Conservation (phyloP, 768 basidiomycete species). For the Mycena kentingensis region DNA sequence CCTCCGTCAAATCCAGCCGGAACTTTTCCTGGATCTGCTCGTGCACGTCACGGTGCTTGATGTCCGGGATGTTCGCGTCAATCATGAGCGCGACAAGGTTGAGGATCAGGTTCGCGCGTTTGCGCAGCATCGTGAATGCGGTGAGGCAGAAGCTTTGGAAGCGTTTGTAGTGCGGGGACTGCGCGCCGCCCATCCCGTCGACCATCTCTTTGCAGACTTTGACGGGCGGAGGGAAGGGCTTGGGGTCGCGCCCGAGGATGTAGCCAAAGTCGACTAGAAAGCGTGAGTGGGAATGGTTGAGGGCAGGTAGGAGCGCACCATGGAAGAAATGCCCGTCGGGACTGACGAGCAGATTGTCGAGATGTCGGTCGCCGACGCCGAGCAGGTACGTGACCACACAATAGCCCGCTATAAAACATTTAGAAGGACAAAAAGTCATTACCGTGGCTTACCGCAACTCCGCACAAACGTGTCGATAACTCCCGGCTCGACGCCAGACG, state of each 20-base stretch:
- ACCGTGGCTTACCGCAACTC: slow-evolving; percentile 82
- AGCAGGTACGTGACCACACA: slow-evolving; percentile 96
- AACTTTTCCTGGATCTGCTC: slow-evolving; percentile 97
- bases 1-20: slow-evolving; percentile 89
- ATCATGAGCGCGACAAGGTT: slow-evolving; percentile 97
- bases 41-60: slow-evolving; percentile 87
- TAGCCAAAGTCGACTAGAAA: slow-evolving; percentile 94
- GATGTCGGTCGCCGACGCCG: slow-evolving; percentile 95
- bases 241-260: slow-evolving; percentile 95
- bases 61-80: slow-evolving; percentile 96
- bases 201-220: slow-evolving; percentile 99
- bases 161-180: slow-evolving; percentile 91
- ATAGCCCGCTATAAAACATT: slow-evolving; percentile 76
- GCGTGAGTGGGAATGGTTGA: neutral
- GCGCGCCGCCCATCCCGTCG: slow-evolving; percentile 97
- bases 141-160: slow-evolving; percentile 98
- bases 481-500: slow-evolving; percentile 90
- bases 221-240: slow-evolving; percentile 95
- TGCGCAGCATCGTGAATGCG: slow-evolving; percentile 94
- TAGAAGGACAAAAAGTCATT: slow-evolving; percentile 12
- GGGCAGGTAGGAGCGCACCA: neutral
- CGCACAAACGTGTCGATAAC: slow-evolving; percentile 96
- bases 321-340: slow-evolving; percentile 69
- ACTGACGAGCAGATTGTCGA: slow-evolving; percentile 91
- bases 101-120: slow-evolving; percentile 95